Evolutionary conservation across 1,139 yeast genomes (phyloP).

Genomic region (Nadsonia starkeyi-henricii): DNA sequence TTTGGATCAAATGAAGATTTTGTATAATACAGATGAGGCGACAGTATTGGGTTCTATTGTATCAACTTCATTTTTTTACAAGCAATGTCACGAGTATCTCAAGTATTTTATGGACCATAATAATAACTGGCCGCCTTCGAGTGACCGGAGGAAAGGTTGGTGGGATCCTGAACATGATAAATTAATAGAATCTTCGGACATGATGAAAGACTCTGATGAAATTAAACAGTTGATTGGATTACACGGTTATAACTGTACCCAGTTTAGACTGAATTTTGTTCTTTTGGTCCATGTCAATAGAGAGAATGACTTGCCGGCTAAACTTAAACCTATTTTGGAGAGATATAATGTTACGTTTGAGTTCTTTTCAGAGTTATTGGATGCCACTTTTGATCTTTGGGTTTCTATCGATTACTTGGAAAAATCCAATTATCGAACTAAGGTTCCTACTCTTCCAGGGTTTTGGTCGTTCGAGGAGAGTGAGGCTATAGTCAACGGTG

Average conservation of each 20-base stretch:
- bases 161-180: not conserved
- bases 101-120: not conserved
- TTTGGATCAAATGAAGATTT: not conserved
- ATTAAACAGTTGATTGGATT: not conserved
- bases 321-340: not conserved
- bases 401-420: not conserved
- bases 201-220: not conserved
- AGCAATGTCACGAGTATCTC: not conserved
- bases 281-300: not conserved
- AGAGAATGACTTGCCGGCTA: not conserved
- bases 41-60: not conserved
- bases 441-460: not conserved
- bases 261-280: not conserved
- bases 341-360: not conserved
- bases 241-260: not conserved
- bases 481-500: not conserved
- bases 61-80: not conserved
- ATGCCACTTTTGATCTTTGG: not conserved
- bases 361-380: not conserved
- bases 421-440: not conserved
- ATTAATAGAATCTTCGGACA: not conserved
- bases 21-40: not conserved
- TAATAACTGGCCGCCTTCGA: not conserved
- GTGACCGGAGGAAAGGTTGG: not conserved
- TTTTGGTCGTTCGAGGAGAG: not conserved